These are phyloP conservation scores for Pseudopithomyces maydicus DNA, from an alignment of 2,329 filamentous ascomycete species.

Conservation along the genomic window DNA sequence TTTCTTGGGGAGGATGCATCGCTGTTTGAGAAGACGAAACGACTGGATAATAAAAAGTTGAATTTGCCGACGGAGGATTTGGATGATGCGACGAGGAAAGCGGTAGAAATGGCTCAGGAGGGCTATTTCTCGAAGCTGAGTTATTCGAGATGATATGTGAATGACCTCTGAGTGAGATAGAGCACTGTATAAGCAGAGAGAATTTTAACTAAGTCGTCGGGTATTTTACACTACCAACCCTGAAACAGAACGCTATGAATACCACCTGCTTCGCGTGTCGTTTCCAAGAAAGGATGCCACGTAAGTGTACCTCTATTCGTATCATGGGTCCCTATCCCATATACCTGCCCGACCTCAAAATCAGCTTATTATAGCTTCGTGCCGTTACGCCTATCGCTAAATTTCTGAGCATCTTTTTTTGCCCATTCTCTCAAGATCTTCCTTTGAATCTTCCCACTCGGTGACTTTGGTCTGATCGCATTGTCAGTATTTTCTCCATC, in stretches of 20 bases:
- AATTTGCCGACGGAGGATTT: constrained; percentile 63
- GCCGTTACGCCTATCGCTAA: constrained; percentile 16
- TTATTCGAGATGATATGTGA: neutral
- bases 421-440: constrained; percentile 41
- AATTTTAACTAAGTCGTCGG: no score
- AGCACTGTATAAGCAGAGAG: neutral
- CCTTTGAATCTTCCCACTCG: constrained; percentile 41
- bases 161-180: neutral
- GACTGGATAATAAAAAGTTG: constrained; percentile 57
- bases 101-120: constrained; percentile 52
- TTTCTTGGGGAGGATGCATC: constrained; percentile 20
- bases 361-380: constrained; percentile 23
- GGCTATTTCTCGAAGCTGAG: constrained; percentile 12
- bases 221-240: no score
- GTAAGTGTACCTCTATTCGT: no score
- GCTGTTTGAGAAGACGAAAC: constrained; percentile 19
- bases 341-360: neutral
- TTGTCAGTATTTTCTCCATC: neutral
- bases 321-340: no score
- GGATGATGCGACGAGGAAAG: constrained; percentile 61
- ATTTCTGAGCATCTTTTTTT: constrained; percentile 26
- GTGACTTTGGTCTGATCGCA: constrained; percentile 28
- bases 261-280: no score
- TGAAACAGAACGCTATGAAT: no score
- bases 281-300: no score